These are phyloP conservation scores for Tylopilus vinaceipallidus DNA, from an alignment of 768 basidiomycete species.

Conservation along the genomic window DNA sequence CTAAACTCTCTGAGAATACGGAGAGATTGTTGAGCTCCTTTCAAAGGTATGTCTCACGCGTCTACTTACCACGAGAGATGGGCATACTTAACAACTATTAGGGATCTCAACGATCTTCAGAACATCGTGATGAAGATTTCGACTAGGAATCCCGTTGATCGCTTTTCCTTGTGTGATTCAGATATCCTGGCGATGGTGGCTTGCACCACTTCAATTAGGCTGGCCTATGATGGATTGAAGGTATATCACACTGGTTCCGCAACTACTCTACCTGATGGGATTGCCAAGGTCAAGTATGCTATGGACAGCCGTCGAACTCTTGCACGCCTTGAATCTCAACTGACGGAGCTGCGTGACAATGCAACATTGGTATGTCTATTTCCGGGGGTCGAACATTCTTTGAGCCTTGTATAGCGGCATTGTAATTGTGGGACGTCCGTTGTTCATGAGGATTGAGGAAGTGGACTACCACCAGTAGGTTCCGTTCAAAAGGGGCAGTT, in stretches of 20 bases:
- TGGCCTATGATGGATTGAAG: constrained; percentile 3
- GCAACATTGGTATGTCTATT: not conserved
- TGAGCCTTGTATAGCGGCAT: constrained; percentile 5
- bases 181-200: too few relatives aligned
- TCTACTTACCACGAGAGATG: too few relatives aligned
- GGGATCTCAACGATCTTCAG: too few relatives aligned
- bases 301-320: constrained; percentile 10
- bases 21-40: constrained; percentile 1
- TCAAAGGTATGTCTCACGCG: constrained; percentile 1
- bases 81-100: not conserved
- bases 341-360: not conserved
- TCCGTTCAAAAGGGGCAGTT: too few relatives aligned
- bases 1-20: constrained; percentile 1
- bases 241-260: not conserved
- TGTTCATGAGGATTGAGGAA: too few relatives aligned
- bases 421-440: constrained; percentile 14
- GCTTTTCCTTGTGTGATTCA: too few relatives aligned
- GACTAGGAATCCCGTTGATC: too few relatives aligned
- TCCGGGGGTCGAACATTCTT: too few relatives aligned
- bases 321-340: constrained; percentile 10
- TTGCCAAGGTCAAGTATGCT: constrained; percentile 10
- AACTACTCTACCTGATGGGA: not conserved
- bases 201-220: constrained; percentile 6
- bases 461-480: too few relatives aligned
- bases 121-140: too few relatives aligned